These are phyloP conservation scores for Fomes fomentarius DNA, from an alignment of 1,284 basidiomycete genomes.

Conservation along the genomic window DNA sequence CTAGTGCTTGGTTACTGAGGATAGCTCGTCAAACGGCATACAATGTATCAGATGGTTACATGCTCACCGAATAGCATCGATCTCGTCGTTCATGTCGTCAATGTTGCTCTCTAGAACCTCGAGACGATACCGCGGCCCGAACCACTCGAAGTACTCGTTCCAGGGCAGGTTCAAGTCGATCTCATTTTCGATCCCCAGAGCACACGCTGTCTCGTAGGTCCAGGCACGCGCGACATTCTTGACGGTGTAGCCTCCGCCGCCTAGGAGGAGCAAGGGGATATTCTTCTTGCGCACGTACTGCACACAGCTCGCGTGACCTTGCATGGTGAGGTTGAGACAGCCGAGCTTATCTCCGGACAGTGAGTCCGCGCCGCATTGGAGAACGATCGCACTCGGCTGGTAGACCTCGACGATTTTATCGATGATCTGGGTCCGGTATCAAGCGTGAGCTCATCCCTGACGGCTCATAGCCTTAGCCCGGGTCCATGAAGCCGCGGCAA, in stretches of 20 bases:
- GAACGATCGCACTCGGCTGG: constrained; percentile 86
- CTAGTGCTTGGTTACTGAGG: constrained; percentile 70
- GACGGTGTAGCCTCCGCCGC: constrained; percentile 96
- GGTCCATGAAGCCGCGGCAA: constrained; percentile 1
- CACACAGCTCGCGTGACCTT: constrained; percentile 93
- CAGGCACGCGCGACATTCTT: constrained; percentile 96
- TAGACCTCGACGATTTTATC: constrained; percentile 90
- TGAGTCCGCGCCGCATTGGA: constrained; percentile 97
- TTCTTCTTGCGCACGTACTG: constrained; percentile 85
- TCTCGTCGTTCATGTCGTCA: constrained; percentile 87
- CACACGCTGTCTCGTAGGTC: constrained; percentile 97
- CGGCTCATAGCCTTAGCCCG: constrained; percentile 10
- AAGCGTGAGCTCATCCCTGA: constrained; percentile 19
- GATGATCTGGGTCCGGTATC: constrained; percentile 61
- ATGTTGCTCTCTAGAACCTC: constrained; percentile 93
- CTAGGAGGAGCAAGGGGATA: constrained; percentile 89
- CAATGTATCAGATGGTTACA: background rate
- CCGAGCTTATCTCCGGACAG: constrained; percentile 95
- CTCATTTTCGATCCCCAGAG: constrained; percentile 80
- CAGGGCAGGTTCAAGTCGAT: constrained; percentile 88
- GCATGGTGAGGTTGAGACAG: constrained; percentile 95
- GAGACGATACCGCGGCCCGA: constrained; percentile 92
- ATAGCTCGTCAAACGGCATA: background rate
- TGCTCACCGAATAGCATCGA: constrained; percentile 80
- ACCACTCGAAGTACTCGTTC: constrained; percentile 98